A percentile compares a stretch with the other conserved stretches of the same genome.
Conservation (phyloP, 148 eudicot species). For the Fallopia convolvulus region DNA sequence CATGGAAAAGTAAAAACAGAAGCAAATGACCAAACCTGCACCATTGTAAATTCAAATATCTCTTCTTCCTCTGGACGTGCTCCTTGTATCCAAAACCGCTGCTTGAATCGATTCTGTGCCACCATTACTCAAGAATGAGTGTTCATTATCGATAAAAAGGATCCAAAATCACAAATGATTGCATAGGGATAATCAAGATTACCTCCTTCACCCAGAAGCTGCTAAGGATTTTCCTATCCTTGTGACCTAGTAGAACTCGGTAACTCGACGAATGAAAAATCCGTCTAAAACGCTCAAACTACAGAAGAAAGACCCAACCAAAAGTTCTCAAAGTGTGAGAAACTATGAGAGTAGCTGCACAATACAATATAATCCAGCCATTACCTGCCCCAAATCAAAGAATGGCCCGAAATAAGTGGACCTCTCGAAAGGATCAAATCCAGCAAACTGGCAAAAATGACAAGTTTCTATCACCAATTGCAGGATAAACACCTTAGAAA, state of each 20-base stretch:
- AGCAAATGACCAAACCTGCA: constrained; percentile 48
- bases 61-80: constrained; percentile 89
- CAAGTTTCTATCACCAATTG: neutral
- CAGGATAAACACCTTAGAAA: neutral
- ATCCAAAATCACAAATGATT: neutral
- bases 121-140: constrained; percentile 8
- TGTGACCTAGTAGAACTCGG: constrained; percentile 81
- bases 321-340: neutral
- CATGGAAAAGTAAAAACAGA: neutral
- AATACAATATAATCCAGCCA: neutral
- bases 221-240: constrained; percentile 76
- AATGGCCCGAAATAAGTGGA: constrained; percentile 93
- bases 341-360: neutral
- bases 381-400: constrained; percentile 94
- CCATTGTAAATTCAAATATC: constrained; percentile 78
- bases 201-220: constrained; percentile 78
- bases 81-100: constrained; percentile 88
- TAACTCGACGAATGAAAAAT: constrained; percentile 86
- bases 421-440: constrained; percentile 97
- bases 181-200: neutral
- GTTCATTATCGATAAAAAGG: neutral
- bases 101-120: constrained; percentile 62
- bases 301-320: constrained; percentile 13
- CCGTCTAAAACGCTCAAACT: constrained; percentile 93
- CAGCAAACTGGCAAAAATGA: constrained; percentile 62